Evolutionary conservation across 2,329 filamentous ascomycete species (phyloP).

Genomic region (Colletotrichum limetticola): DNA sequence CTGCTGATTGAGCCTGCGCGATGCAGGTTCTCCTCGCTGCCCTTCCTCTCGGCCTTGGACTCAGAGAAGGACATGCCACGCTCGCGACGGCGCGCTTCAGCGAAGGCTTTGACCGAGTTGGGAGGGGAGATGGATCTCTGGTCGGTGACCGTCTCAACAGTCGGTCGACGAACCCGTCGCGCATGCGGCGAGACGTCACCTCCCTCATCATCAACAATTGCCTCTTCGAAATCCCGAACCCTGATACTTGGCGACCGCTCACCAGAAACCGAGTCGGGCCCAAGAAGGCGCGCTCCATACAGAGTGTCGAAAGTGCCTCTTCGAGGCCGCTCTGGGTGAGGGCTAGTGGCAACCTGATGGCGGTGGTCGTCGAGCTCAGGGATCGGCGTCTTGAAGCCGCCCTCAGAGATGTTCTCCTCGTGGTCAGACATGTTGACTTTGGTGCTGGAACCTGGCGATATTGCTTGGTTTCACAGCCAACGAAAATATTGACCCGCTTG

Average conservation of each 20-base stretch:
- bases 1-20: constrained; percentile 78
- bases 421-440: constrained; percentile 74
- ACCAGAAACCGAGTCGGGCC: constrained; percentile 41
- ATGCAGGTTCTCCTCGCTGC: constrained; percentile 67
- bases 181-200: constrained; percentile 55
- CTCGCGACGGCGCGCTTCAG: constrained; percentile 86
- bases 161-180: constrained; percentile 63
- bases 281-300: constrained; percentile 62
- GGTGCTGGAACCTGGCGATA: constrained; percentile 38
- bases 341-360: constrained; percentile 69
- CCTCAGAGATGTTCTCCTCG: constrained; percentile 68
- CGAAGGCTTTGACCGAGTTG: constrained; percentile 98
- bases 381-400: constrained; percentile 78
- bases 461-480: neutral
- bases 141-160: constrained; percentile 65
- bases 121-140: constrained; percentile 85
- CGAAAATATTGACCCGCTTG: neutral
- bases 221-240: constrained; percentile 87
- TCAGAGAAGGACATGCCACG: constrained; percentile 73
- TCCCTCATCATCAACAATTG: constrained; percentile 80
- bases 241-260: constrained; percentile 52
- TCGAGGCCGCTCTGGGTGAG: constrained; percentile 69
- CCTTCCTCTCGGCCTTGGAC: constrained; percentile 46
- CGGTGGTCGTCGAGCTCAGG: constrained; percentile 91
- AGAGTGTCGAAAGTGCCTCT: constrained; percentile 81